Evolutionary conservation across 2,329 filamentous ascomycete species (phyloP), one percentile per base, ranked within the genome.

Genomic region (Geoglossum cookeanum): DNA sequence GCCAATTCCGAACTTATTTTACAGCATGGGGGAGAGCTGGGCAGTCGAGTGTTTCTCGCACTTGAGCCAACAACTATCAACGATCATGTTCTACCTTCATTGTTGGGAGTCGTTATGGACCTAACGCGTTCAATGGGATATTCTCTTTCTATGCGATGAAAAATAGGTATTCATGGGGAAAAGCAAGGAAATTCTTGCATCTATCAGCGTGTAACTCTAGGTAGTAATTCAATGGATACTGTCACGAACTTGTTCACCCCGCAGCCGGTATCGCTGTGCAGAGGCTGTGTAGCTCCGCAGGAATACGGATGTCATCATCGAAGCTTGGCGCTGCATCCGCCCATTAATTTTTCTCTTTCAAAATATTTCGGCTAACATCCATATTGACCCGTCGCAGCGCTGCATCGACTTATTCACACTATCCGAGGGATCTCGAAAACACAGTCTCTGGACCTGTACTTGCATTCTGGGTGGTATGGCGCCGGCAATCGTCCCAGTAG

Each of bases 191-290:
- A 4, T 27, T 37, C 48, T 32, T 51, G 3, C 30, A 35, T 49
- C 22, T 5, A 29, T 52, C 29, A 30, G 32, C 30, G 30, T 53
- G 49, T 53, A 53, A 53, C 49, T 53, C 30, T 53, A 53, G 49
- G 29, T 53, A 53, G 32, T 35, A 53, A 52, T 52, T 22, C 15
- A 53, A 51, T 51, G 48, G 48, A 51, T 51, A 51, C 48, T 8
- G 30, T 51, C 15, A 27, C 4, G 48, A 51, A 6, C 22, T 22
- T 22, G 22, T 51, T 33, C 17, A 51, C 32, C 7, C 39, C 13
- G 39, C 39, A 42, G 39, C 39, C 39, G 39, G n/a, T 11, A 42
- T 42, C 39, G 39, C 39, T 22, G 22, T 22, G 22, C 22, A 22
- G 22, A 22, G 22, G 22, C 22, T 22, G 22, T 22, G 22, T 22